phyloP scores from a whole-genome alignment of 345 rosid species.

The Citrus inodora region DNA sequence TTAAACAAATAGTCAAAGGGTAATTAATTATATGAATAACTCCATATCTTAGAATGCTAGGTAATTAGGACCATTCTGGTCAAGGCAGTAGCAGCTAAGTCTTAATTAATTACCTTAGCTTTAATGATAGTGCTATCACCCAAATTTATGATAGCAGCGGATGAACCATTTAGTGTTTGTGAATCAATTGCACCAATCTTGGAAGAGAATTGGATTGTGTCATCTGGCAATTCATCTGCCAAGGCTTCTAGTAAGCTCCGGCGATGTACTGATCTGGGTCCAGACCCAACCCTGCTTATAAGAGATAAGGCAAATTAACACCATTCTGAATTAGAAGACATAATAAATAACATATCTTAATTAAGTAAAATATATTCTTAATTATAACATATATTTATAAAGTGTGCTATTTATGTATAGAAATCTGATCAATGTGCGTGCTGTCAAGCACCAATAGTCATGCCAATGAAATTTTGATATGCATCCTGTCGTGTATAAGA shows the following conservation, averaged over 20 bases:
- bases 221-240: slow-evolving; percentile 34
- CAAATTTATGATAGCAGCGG: slow-evolving; percentile 20
- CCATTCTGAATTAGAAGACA: not conserved
- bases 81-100: not conserved
- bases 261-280: slow-evolving; percentile 27
- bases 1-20: not conserved
- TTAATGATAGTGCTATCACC: slow-evolving; percentile 34
- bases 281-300: not conserved
- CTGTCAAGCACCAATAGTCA: no score
- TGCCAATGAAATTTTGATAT: no score
- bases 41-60: not conserved
- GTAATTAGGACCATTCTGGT: no score
- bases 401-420: no score
- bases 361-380: no score
- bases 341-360: no score
- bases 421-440: no score
- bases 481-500: no score
- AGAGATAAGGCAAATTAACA: no score
- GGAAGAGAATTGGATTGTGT: slow-evolving; percentile 34
- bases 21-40: not conserved
- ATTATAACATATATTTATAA: no score
- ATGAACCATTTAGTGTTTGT: slow-evolving; percentile 5
- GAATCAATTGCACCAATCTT: slow-evolving; percentile 21
- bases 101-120: slow-evolving; percentile 24
- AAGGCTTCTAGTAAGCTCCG: slow-evolving; percentile 25